Conservation (phyloP, 345 rosid genomes). For the Dovyalis caffra region DNA sequence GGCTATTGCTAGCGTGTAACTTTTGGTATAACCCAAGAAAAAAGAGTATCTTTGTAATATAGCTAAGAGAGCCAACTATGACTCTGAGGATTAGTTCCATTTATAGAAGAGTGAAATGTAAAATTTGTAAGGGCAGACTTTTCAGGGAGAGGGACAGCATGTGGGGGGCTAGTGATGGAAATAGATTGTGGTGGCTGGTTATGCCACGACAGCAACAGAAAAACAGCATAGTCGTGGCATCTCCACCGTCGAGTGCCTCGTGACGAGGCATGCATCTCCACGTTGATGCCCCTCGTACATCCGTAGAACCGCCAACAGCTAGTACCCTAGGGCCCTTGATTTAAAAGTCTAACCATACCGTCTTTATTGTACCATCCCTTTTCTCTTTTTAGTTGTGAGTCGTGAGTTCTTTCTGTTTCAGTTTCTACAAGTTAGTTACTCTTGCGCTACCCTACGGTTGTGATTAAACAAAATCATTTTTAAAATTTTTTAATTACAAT, state of each 20-base stretch:
- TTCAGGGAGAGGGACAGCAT: not conserved
- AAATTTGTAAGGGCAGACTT: not conserved
- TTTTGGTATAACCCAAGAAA: not conserved
- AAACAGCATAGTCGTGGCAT: constrained; percentile 57
- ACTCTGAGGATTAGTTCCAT: not conserved
- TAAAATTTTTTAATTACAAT: too few species aligned
- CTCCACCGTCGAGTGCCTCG: constrained; percentile 44
- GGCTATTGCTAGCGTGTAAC: not conserved
- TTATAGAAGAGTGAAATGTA: not conserved
- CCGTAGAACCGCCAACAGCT: not conserved
- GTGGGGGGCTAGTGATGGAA: not conserved
- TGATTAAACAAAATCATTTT: too few species aligned
- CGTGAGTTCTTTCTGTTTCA: too few species aligned
- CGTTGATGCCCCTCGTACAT: constrained; percentile 30
- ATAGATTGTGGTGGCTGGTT: constrained; percentile 16
- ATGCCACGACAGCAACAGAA: constrained; percentile 39
- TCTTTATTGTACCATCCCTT: too few species aligned
- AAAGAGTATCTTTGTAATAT: not conserved
- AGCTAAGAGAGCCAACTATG: not conserved
- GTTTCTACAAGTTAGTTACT: too few species aligned
- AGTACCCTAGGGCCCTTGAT: too few species aligned
- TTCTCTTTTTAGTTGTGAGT: too few species aligned
- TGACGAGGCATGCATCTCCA: constrained; percentile 37
- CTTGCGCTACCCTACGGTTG: too few species aligned
- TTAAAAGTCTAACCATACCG: too few species aligned